Evolutionary conservation across 1,284 basidiomycete species (phyloP), one percentile per base, ranked within the genome.

Genomic region (Ceratobasidium theobromae): DNA sequence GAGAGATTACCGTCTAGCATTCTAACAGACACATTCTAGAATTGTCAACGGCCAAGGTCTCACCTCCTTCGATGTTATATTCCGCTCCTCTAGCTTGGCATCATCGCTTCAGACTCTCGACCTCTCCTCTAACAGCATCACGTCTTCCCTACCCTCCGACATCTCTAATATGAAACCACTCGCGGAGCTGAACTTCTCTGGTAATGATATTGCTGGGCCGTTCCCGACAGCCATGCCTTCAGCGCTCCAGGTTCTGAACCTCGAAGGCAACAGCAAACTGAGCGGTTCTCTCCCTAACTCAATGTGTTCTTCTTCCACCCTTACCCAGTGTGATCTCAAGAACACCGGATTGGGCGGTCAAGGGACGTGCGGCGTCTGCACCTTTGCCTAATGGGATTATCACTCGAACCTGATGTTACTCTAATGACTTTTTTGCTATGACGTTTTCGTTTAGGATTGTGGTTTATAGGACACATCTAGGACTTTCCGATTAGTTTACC

Each of bases 91-190:
- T 3, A 73, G 76, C 11, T 72, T 82, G 2, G 74, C 74, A 4
- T 65, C 70, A 0, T 78, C 78, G 3, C 67, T 81, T 33, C 74
- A 75, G 45, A 76, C 77, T 0, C 74, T 82, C 5, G 77, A 77
- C 38, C 70, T 78, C 11, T 76, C 77, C 3, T 75, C 74, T 1
- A 78, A 77, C 9, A 72, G 71, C 9, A 70, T 78, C 14, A 73
- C 74, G 3, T 73, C 73, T n/a, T 51, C 72, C 16, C 73, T 77
- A 27, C 77, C 77, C 1, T 60, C 66, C 5, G 54, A 60, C 9
- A 30, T 77, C 23, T 70, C 72, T 6, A 71, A 72, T 14, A 73
- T 76, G 21, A 71, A 67, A 4, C 65, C 69, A 2, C 73, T 78
- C 6, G 72, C 70, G 0, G 77, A 77, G 52, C 40, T 78, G 23